Base-by-base conservation (phyloP, 2,329 filamentous ascomycete genomes). In the Aspergillus udagawae region DNA sequence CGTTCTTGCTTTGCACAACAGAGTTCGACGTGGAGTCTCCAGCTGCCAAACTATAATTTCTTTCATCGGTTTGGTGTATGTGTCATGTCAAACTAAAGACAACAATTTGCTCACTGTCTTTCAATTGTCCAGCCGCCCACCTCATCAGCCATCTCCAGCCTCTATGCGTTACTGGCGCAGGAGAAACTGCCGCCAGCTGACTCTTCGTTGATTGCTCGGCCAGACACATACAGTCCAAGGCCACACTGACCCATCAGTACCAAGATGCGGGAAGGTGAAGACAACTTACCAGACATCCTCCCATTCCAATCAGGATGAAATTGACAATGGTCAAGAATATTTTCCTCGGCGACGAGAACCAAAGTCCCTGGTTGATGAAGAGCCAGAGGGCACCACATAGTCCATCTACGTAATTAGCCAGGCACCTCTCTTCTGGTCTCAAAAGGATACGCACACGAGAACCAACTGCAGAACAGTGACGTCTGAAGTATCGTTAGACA, bases 391-490 rank as follows among this genome's bases (percentile, higher is more conserved):
- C 61, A 7, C 68, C 71, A 49, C 65, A 48, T 17, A 62, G 47
- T 5, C 60, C 60, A 20, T 53, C 52, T 54, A 29, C 8, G 14
- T 17, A 28, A 9, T 29, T 27, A 28, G 47, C 48, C 25, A 35
- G 2, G 21, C 63, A 20, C 60, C 52, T 9, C 10, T 52, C 54
- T 54, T 50, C 60, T 12, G 51, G n/a, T 17, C 32, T 35, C 32
- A 35, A 17, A 35, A 17, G 29, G 20, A 17, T 27, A 59, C 61
- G 55, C 48, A 65, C 60, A 81, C 35, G 82, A 85, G 69, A 89
- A 89, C 86, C 86, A 88, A 53, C 80, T 84, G 23, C 81, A 82
- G 58, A 88, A 87, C 2, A 87, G 70, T 0, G 85, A 78, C 42
- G 75, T 77, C 62, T 68, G 45, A 47, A 3, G 55, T 52, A 38